phyloP scores from a whole-genome alignment of 192 early-diverging fungal species.

The Entomortierella lignicola region DNA sequence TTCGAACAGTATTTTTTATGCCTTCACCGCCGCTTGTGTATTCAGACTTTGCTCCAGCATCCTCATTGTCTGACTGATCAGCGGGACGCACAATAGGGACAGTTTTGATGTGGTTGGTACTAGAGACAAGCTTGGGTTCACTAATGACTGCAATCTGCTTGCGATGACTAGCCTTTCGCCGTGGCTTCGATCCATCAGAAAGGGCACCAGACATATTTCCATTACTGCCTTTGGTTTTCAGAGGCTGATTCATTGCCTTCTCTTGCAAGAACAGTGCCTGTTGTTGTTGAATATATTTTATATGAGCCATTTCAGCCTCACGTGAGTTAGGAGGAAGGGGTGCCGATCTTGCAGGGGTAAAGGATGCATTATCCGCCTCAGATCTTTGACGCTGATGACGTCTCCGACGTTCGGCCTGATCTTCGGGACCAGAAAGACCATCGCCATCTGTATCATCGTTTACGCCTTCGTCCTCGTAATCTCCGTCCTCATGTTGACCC shows the following conservation, averaged over 20 bases:
- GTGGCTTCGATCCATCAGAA: constrained; percentile 40
- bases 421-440: constrained; percentile 44
- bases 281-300: constrained; percentile 54
- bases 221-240: constrained; percentile 35
- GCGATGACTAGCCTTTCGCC: constrained; percentile 35
- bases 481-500: constrained; percentile 49
- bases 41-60: constrained; percentile 42
- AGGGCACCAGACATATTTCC: constrained; percentile 45
- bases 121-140: constrained; percentile 41
- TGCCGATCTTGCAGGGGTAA: constrained; percentile 44
- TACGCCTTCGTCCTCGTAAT: constrained; percentile 43
- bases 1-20: constrained; percentile 46
- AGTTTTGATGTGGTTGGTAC: constrained; percentile 46
- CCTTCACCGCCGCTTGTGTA: constrained; percentile 52
- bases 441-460: constrained; percentile 52
- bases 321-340: constrained; percentile 47
- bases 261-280: constrained; percentile 52
- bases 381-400: constrained; percentile 22
- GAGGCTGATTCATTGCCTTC: constrained; percentile 47
- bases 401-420: constrained; percentile 20
- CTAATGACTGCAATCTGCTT: constrained; percentile 52
- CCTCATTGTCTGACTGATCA: constrained; percentile 49
- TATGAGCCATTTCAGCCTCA: constrained; percentile 49
- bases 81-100: constrained; percentile 51
- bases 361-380: constrained; percentile 7